A percentile compares a stretch with the other conserved stretches of the same genome.
Evolutionary conservation across 129 eudicot species (phyloP).

Genomic region (Centella asiatica): DNA sequence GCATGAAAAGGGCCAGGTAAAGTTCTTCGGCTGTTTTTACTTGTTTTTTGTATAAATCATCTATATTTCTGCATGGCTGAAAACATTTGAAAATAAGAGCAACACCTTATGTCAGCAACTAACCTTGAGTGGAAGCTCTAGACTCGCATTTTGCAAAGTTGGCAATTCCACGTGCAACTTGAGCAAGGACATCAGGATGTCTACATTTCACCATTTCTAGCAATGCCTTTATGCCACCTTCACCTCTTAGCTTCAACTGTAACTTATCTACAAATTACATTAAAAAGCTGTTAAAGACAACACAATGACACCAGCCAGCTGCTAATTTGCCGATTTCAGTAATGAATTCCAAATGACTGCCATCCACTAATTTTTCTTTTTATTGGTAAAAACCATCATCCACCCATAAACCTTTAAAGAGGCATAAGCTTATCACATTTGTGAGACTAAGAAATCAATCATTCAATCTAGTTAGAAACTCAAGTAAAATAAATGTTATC

Average conservation of each 20-base stretch:
- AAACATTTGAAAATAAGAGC: neutral
- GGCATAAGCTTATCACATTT: neutral
- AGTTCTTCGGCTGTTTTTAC: neutral
- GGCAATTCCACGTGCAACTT: slow-evolving; percentile 94
- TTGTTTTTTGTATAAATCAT: neutral
- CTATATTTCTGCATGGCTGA: neutral
- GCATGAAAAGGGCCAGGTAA: neutral
- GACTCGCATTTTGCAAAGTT: slow-evolving; percentile 96
- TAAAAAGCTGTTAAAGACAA: neutral
- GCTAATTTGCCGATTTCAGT: neutral
- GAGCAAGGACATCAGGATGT: slow-evolving; percentile 95
- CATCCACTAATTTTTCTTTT: too few relatives aligned
- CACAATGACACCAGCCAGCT: neutral
- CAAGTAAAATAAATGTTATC: neutral
- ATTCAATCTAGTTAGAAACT: neutral
- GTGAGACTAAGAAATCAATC: too few relatives aligned
- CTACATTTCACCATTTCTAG: slow-evolving; percentile 87
- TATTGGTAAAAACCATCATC: too few relatives aligned
- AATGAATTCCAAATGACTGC: neutral
- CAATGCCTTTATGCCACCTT: slow-evolving; percentile 89
- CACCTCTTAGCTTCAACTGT: slow-evolving; percentile 61
- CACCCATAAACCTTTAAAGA: too few relatives aligned
- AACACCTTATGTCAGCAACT: slow-evolving; percentile 10
- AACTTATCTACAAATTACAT: slow-evolving; percentile 44
- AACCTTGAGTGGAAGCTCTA: slow-evolving; percentile 80